These are phyloP conservation scores for Colletotrichum kahawae DNA, from an alignment of 2,329 filamentous ascomycete species.

Conservation along the genomic window DNA sequence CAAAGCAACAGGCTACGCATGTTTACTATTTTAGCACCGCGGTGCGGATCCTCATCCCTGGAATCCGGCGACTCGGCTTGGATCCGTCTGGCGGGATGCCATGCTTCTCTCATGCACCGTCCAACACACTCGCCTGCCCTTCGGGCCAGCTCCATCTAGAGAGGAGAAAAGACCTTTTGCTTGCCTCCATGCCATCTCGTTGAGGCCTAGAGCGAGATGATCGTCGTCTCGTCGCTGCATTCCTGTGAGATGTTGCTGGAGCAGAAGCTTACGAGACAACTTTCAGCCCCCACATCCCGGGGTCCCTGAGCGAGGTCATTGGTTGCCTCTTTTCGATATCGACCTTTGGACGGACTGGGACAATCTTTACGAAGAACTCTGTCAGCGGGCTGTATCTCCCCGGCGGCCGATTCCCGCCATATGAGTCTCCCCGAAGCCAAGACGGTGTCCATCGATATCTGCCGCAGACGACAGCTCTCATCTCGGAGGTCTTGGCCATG, in stretches of 20 bases:
- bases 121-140: background rate
- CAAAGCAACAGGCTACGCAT: background rate
- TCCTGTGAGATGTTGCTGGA: background rate
- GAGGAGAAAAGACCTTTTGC: background rate
- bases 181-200: background rate
- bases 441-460: background rate
- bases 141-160: background rate
- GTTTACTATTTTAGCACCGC: background rate
- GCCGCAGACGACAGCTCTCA: background rate
- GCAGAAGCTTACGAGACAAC: background rate
- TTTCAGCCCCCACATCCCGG: background rate
- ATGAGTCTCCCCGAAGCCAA: background rate
- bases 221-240: background rate
- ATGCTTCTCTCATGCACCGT: background rate
- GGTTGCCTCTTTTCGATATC: background rate
- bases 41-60: background rate
- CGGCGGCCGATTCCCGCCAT: background rate
- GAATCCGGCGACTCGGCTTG: background rate
- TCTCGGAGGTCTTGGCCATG: background rate
- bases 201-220: background rate
- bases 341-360: background rate
- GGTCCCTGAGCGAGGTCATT: background rate
- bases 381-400: background rate
- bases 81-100: slow-evolving; percentile 9
- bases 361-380: background rate